Base-by-base conservation (phyloP, 2,329 filamentous ascomycete genomes). In the Trichoderma sp. region DNA sequence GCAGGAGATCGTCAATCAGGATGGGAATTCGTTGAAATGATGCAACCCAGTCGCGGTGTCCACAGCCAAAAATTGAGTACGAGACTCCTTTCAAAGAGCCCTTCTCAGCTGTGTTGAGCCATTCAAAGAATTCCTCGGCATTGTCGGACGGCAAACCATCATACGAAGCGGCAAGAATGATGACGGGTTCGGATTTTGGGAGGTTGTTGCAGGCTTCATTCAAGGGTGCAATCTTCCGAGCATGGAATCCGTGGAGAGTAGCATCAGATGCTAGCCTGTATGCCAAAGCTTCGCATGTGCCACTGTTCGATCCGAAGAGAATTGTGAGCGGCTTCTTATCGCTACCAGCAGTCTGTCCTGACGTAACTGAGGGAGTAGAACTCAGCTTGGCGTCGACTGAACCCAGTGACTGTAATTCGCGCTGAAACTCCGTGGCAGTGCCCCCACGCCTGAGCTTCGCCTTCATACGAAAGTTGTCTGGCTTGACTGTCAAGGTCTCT, bases 91-190 rank as follows among this genome's bases (percentile, higher is more conserved):
- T 78, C 3, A 90, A 75, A 72, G 3, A 77, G 69, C 86, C 80
- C 37, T 83, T 78, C 5, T 83, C 80, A 12, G 84, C 76, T 13
- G 73, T 79, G 71, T 86, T 80, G 2, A 92, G 73, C 90, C 90
- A 92, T 5, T 83, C 78, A 39, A 88, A 84, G 72, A 92, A 92
- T 56, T 86, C 82, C 0, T 79, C 82, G 0, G 90, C 90, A 68
- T 93, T 92, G 70, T 91, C 89, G 0, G 89, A 86, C 0, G 90
- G 88, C 63, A 90, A 82, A 1, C 90, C 90, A 73, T 93, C 90
- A 72, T 92, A 93, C 2, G 86, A 88, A 0, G 90, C 84, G 0
- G 87, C 87, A 69, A 93, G 84, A 66, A 92, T 81, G 13, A 90
- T 79, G 0, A 89, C 80, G 0, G 89, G 88, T 15, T 84, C 80